A percentile compares a stretch with the other conserved stretches of the same genome.
phyloP scores from a whole-genome alignment of 805 yeast genomes.

The Metschnikowia sp. region DNA sequence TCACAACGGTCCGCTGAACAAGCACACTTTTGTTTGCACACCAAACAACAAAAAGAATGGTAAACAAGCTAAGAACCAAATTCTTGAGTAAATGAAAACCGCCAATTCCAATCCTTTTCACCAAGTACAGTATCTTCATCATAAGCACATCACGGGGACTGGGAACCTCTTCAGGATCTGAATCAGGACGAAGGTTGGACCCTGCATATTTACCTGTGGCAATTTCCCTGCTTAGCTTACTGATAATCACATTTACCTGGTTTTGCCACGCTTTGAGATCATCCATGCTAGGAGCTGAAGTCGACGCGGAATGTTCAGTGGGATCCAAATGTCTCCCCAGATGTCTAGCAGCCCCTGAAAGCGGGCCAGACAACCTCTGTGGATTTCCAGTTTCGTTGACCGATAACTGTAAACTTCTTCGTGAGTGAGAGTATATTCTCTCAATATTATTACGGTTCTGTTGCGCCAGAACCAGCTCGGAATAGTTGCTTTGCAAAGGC shows the following conservation, averaged over 20 bases:
- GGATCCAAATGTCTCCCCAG: neutral
- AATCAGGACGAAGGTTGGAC: neutral
- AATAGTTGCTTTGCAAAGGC: conserved; percentile 27
- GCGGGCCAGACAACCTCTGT: conserved; percentile 12
- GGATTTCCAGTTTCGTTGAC: conserved; percentile 32
- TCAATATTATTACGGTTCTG: conserved; percentile 36
- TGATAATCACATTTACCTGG: conserved; percentile 47
- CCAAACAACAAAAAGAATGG: conserved; percentile 41
- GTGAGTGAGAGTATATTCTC: conserved; percentile 42
- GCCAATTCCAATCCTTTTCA: conserved; percentile 28
- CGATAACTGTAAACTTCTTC: conserved; percentile 35
- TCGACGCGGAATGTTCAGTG: neutral
- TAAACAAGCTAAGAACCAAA: conserved; percentile 33
- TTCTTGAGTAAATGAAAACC: conserved; percentile 29
- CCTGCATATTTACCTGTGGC: conserved; percentile 7
- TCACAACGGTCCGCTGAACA: conserved; percentile 39
- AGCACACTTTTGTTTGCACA: conserved; percentile 38
- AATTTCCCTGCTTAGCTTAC: conserved; percentile 42
- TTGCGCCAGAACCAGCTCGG: conserved; percentile 24
- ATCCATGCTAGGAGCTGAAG: conserved; percentile 19
- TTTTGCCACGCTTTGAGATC: conserved; percentile 53
- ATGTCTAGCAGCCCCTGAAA: conserved; percentile 1
- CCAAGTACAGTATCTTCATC: conserved; percentile 21
- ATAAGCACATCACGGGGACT: conserved; percentile 16
- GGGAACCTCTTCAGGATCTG: conserved; percentile 7